Base-by-base conservation (phyloP, 108 stramenopile species). In the Asterionellopsis glacialis region DNA sequence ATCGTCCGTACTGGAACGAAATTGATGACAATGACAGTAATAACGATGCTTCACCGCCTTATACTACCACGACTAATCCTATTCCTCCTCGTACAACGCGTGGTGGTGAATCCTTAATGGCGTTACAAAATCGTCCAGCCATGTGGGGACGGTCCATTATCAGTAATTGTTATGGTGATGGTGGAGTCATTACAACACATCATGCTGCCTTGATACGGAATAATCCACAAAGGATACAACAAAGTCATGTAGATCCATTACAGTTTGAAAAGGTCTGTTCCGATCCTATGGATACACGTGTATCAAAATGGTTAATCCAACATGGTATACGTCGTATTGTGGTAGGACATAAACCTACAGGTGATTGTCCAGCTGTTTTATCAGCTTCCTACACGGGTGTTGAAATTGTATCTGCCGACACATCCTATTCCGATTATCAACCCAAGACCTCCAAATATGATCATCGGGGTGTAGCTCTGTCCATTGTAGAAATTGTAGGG, bases 141-240 rank as follows among this genome's bases (percentile, higher is more conserved):
- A 79, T 82, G 77, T 82, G 81, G 81, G 81, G 81, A 44, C 41
- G 81, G n/a, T 79, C 81, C n/a, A 77, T 82, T 61, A 54, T 72
- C 12, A 76, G 79, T 61, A 81, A 81, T 51, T 65, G 71, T 45
- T 79, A 81, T 50, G 75, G 67, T 0, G 79, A 81, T 57, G 79
- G 81, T 13, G 81, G 81, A n/a, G 73, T 72, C 56, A 74, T 83
- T 54, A 62, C 75, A 2, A 80, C 76, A 5, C 23, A 45, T 9
- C 25, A 63, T n/a, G 75, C 78, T 0, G 64, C 71, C 24, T 38
- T 44, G 25, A 22, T 59, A 27, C 68, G 74, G 33, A 68, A 55
- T n/a, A 51, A 76, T 25, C 77, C 70, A 12, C 24, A 67, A 19
- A 45, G 51, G 27, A n/a, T 25, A 23, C 61, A 66, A 19, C 28